Base-by-base conservation (phyloP, 2,329 filamentous ascomycete genomes). In the Beauveria medogensis region DNA sequence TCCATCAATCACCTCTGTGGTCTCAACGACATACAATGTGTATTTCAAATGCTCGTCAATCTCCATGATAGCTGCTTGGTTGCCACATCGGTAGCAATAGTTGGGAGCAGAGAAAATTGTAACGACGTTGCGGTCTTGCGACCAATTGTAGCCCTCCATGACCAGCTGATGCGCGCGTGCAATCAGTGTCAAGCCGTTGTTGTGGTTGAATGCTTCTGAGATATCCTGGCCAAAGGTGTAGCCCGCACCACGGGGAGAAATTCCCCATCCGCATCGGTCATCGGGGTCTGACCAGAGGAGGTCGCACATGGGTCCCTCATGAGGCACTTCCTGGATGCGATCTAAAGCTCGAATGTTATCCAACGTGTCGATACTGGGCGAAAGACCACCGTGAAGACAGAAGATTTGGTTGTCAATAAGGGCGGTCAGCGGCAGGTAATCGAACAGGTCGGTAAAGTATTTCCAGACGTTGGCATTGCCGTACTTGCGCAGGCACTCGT, bases 111-210 rank as follows among this genome's bases (percentile, higher is more conserved):
- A 97, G 80, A 99, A 99, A 71, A 99, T 97, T 43, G 94, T 99
- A 64, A 99, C 94, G 56, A 99, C 94, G 68, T 99, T 97, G 67
- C 93, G 82, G 73, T 97, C 94, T 76, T 97, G 94, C 66, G 92
- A 97, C 94, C 94, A 99, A 75, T 97, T 99, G 78, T 97, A 99
- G 54, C 94, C 94, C 76, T 99, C 94, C 93, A 97, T 99, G 63
- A 99, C 94, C 74, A 99, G 80, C 79, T 99, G 94, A 82, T 99
- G 94, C 60, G 94, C 94, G 76, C 94, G 85, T 63, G 94, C 94
- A 72, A 99, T 95, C 64, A 97, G 81, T 59, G 93, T 97, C 76
- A 99, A 79, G 61, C 92, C 93, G 71, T 99, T 99, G 82, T 97
- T 97, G 74, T 97, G 93, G 77, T 97, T 97, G 80, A 99, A 99